Percentiles rank a stretch among this genome's conserved stretches.
phyloP scores from a whole-genome alignment of 1,284 basidiomycete species.

The Cystobasidium slooffiae region DNA sequence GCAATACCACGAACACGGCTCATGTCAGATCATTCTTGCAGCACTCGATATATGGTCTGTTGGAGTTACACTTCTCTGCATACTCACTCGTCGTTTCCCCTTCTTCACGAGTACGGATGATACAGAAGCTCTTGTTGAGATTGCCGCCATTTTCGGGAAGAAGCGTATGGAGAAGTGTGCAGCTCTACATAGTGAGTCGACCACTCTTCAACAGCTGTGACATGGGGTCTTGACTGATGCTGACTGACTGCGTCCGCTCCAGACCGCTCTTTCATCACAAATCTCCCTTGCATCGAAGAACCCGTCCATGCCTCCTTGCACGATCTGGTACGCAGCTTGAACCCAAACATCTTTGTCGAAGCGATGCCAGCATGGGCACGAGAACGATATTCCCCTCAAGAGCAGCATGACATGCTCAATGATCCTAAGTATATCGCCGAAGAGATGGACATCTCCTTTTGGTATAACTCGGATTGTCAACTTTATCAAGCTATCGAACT shows the following conservation, averaged over 20 bases:
- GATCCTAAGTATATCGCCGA: slow-evolving; percentile 3
- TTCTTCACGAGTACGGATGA: slow-evolving; percentile 95
- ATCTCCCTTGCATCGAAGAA: slow-evolving; percentile 73
- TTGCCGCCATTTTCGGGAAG: slow-evolving; percentile 83
- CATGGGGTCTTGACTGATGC: background rate
- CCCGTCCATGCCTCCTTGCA: slow-evolving; percentile 69
- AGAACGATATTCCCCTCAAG: slow-evolving; percentile 48
- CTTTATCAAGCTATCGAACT: slow-evolving; percentile 74
- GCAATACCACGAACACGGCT: background rate
- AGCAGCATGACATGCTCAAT: slow-evolving; percentile 45
- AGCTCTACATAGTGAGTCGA: slow-evolving; percentile 79
- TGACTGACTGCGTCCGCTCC: background rate
- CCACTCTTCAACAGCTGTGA: background rate
- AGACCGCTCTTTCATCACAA: slow-evolving; percentile 86
- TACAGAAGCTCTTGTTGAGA: slow-evolving; percentile 92
- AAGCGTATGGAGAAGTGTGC: slow-evolving; percentile 83
- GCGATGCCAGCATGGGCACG: slow-evolving; percentile 53
- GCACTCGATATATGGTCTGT: slow-evolving; percentile 97
- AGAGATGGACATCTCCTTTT: slow-evolving; percentile 45
- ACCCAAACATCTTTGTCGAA: slow-evolving; percentile 67
- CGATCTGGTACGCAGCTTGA: slow-evolving; percentile 74
- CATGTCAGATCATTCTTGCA: slow-evolving; percentile 54
- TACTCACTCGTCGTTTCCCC: slow-evolving; percentile 90
- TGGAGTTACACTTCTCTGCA: slow-evolving; percentile 89
- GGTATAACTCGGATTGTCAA: slow-evolving; percentile 62